These are phyloP conservation scores for Monilinia vaccinii-corymbosi DNA, from an alignment of 2,329 filamentous ascomycete species.

Conservation along the genomic window DNA sequence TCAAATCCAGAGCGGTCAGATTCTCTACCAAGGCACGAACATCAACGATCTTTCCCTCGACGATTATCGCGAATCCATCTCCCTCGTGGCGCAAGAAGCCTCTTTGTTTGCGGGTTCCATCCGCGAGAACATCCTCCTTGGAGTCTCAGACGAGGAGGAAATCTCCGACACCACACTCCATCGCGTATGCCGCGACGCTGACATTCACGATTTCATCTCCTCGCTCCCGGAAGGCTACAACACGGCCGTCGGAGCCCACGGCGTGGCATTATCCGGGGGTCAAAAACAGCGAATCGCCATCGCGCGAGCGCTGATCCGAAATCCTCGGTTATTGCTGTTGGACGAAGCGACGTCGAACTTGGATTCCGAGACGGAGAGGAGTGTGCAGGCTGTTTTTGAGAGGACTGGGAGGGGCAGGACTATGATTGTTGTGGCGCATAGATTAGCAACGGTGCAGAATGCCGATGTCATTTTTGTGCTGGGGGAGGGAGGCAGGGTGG, in stretches of 20 bases:
- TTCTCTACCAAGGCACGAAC: conserved; percentile 54
- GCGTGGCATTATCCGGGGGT: conserved; percentile 41
- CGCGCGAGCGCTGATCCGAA: conserved; percentile 43
- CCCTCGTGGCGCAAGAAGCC: conserved; percentile 66
- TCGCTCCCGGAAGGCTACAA: conserved; percentile 42
- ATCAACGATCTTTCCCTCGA: conserved; percentile 50
- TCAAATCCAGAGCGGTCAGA: conserved; percentile 51
- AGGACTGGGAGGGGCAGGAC: conserved; percentile 54
- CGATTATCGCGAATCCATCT: conserved; percentile 55
- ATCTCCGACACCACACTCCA: conserved; percentile 39
- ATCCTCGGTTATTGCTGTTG: conserved; percentile 43
- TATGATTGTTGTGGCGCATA: conserved; percentile 69
- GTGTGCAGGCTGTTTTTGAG: conserved; percentile 59
- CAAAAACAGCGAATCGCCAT: conserved; percentile 48
- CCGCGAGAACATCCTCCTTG: conserved; percentile 60
- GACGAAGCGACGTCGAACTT: conserved; percentile 51
- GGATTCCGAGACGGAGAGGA: conserved; percentile 47
- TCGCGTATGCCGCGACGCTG: conserved; percentile 40
- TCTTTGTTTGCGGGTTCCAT: conserved; percentile 56
- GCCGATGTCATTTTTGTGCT: conserved; percentile 35
- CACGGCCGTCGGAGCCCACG: conserved; percentile 39
- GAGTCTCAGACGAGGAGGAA: conserved; percentile 36
- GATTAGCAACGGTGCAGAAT: conserved; percentile 68
- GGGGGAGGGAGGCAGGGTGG: conserved; percentile 21
- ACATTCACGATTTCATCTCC: conserved; percentile 44